Evolutionary conservation across 2,329 filamentous ascomycete genomes (phyloP).

Genomic region (Penicillium corylophilum): DNA sequence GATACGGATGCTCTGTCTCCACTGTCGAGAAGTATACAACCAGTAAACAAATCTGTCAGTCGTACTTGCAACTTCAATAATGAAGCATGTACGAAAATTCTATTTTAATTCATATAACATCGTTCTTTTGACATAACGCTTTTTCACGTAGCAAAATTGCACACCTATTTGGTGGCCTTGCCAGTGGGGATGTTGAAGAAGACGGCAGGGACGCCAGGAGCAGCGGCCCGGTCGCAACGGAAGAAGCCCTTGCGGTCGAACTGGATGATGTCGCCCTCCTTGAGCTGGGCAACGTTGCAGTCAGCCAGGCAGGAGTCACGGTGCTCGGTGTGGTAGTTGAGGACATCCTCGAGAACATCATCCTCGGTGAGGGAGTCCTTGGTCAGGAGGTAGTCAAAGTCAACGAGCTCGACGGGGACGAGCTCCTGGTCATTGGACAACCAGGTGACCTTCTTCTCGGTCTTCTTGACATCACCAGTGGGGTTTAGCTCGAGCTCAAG

Average conservation of each 20-base stretch:
- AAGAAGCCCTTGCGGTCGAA: slow-evolving; percentile 93
- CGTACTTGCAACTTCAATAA: background rate
- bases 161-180: slow-evolving; percentile 45
- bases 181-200: slow-evolving; percentile 71
- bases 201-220: slow-evolving; percentile 60
- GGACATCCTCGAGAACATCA: slow-evolving; percentile 78
- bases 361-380: slow-evolving; percentile 93
- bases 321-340: slow-evolving; percentile 73
- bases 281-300: slow-evolving; percentile 72
- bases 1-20: background rate
- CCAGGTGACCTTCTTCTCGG: slow-evolving; percentile 96
- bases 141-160: background rate
- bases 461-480: slow-evolving; percentile 89
- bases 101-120: background rate
- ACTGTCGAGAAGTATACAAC: background rate
- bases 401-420: slow-evolving; percentile 79
- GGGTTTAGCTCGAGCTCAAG: slow-evolving; percentile 86
- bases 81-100: background rate
- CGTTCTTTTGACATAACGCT: background rate
- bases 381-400: slow-evolving; percentile 92
- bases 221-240: slow-evolving; percentile 69
- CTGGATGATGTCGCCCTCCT: slow-evolving; percentile 89
- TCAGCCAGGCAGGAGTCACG: slow-evolving; percentile 76
- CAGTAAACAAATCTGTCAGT: background rate
- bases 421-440: slow-evolving; percentile 75